Evolutionary conservation across 164 flowering plant species (phyloP).

Genomic region (Chimonanthus salicifolius): DNA sequence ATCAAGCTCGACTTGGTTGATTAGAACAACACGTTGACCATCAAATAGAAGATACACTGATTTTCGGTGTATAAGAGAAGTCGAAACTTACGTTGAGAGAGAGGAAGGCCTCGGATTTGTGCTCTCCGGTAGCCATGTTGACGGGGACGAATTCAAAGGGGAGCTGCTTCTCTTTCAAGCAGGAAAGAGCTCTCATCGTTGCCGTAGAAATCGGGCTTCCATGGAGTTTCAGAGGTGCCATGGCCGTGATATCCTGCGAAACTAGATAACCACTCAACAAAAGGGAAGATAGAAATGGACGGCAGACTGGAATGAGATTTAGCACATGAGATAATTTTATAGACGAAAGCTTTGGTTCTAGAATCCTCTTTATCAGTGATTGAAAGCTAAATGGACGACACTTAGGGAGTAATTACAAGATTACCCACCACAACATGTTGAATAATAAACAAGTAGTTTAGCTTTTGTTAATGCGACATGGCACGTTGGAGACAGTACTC

Average conservation of each 20-base stretch:
- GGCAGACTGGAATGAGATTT: background rate
- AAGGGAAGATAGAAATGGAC: too few species aligned
- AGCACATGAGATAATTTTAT: background rate
- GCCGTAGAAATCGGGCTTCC: constrained; percentile 18
- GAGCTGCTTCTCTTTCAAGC: constrained; percentile 12
- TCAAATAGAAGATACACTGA: too few species aligned
- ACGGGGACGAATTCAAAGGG: constrained; percentile 11
- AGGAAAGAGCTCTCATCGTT: background rate
- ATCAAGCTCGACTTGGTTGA: background rate
- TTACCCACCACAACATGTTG: background rate
- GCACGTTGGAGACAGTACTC: too few species aligned
- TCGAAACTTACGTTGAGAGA: background rate
- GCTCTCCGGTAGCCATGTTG: constrained; percentile 5
- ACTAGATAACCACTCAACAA: background rate
- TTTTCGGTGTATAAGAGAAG: background rate
- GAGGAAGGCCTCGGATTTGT: constrained; percentile 2
- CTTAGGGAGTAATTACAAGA: background rate
- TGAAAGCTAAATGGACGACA: background rate
- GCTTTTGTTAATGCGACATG: too few species aligned
- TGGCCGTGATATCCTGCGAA: constrained; percentile 7
- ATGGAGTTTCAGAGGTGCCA: constrained; percentile 28
- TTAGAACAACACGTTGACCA: background rate
- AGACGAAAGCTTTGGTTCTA: background rate
- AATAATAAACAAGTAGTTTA: too few species aligned
- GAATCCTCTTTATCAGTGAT: background rate